Base-by-base conservation (phyloP, 2,329 filamentous ascomycete genomes). In the Sporothrix euskadiensis region DNA sequence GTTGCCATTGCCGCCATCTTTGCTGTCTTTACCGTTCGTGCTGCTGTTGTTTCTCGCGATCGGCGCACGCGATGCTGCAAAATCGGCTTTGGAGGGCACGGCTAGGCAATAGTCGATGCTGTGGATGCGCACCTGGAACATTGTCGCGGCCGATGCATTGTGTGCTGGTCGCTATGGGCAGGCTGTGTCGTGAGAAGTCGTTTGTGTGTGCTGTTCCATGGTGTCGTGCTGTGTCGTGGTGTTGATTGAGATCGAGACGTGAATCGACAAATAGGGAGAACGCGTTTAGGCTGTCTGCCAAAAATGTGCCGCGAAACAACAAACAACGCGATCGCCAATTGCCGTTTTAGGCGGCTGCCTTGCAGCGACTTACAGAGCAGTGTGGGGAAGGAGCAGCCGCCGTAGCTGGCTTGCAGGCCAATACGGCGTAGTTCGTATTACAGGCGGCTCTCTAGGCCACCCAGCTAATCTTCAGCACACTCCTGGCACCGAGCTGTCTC, bases 51-150 rank as follows among this genome's bases (percentile, higher is more conserved):
- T 52, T 41, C 26, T 63, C 35, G 10, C 35, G 35, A 77, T 70
- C 4, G 84, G 74, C 87, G 83, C 78, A 90, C 87, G 26, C 86
- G 88, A 66, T 84, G 85, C 35, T 84, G 87, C 76, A 89, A 83
- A 80, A 82, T 98, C 94, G 81, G 96, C 91, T 77, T 87, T 87
- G 69, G 94, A 92, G 22, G 94, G 92, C 12, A 86, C 86, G 56
- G 91, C 89, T 83, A 97, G 94, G 81, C 98, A 99, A 81, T 96
- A 91, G 83, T 99, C 96, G 83, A 99, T 91, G 84, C 94, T 97
- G 81, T 99, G 98, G 80, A 99, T 85, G 78, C 94, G 92, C 80
- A 99, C 90, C 78, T 93, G 92, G 83, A 99, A 98, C 77, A 88
- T 85, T 19, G 22, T 65, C 19, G 71, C 74, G 19, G 39, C 22